These are phyloP conservation scores for Vaccinium corymbosum DNA, from an alignment of 148 eudicot genomes.

Conservation along the genomic window DNA sequence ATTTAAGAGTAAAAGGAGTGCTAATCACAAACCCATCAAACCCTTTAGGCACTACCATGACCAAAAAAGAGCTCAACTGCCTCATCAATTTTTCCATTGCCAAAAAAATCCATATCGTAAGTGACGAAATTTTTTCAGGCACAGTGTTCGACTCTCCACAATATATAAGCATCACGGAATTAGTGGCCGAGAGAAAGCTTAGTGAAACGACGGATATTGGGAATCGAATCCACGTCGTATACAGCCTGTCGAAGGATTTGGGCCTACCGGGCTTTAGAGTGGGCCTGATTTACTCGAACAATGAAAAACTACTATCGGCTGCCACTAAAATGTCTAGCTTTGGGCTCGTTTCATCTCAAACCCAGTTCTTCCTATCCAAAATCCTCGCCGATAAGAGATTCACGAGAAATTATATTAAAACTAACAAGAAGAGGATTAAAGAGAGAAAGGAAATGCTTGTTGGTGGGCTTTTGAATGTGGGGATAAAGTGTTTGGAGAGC, in stretches of 20 bases:
- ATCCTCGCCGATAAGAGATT: constrained; percentile 49
- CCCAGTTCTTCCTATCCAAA: constrained; percentile 46
- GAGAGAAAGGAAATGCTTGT: constrained; percentile 41
- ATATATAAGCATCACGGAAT: constrained; percentile 47
- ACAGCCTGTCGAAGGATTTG: constrained; percentile 57
- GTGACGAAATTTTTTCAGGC: constrained; percentile 65
- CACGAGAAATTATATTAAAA: constrained; percentile 26
- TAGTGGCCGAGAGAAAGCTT: constrained; percentile 16
- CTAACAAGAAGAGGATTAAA: constrained; percentile 39
- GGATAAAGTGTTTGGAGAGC: constrained; percentile 44
- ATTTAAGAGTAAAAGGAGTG: constrained; percentile 49
- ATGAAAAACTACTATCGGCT: constrained; percentile 36
- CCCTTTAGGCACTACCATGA: constrained; percentile 50
- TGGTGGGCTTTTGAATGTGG: constrained; percentile 31
- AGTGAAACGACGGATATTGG: constrained; percentile 15
- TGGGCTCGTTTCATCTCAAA: constrained; percentile 58
- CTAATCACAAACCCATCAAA: constrained; percentile 64
- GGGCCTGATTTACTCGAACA: constrained; percentile 47
- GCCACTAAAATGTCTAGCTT: constrained; percentile 77
- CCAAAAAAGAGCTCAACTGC: constrained; percentile 40
- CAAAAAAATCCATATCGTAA: constrained; percentile 46
- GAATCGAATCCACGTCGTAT: constrained; percentile 48
- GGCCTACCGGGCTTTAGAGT: constrained; percentile 72
- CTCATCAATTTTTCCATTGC: constrained; percentile 35
- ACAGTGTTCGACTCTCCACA: constrained; percentile 45